phyloP scores from a whole-genome alignment of 2,329 filamentous ascomycete species.

The Cladosporium halotolerans region DNA sequence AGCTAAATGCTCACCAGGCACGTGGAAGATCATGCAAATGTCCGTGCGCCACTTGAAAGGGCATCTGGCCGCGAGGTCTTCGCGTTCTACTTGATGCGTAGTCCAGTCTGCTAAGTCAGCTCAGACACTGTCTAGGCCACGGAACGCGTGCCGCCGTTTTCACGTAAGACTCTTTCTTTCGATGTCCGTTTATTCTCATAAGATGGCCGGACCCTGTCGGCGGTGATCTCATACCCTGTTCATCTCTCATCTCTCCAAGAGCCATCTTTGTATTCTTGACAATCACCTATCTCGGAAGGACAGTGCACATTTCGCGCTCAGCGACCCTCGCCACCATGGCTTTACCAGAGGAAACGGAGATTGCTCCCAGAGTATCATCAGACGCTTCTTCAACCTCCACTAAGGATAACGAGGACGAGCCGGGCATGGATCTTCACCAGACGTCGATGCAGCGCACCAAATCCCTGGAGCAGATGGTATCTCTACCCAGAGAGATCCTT shows the following conservation, averaged over 20 bases:
- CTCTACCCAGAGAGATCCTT: slow-evolving; percentile 26
- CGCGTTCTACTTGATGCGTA: neutral
- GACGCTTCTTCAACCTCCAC: neutral
- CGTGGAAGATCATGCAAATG: neutral
- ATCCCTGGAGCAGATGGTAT: slow-evolving; percentile 23
- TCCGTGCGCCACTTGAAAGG: neutral
- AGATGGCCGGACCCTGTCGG: neutral
- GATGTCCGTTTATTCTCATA: neutral
- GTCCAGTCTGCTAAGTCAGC: neutral
- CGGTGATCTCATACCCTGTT: neutral
- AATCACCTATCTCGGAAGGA: neutral
- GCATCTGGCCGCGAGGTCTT: neutral
- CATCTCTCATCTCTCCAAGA: neutral
- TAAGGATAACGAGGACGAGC: neutral
- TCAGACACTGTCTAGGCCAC: neutral
- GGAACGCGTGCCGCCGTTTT: too few species aligned
- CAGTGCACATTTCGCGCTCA: neutral
- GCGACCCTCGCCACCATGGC: neutral
- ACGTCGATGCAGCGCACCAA: slow-evolving; percentile 12
- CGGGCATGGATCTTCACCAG: neutral
- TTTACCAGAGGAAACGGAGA: neutral
- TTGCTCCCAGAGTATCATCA: neutral
- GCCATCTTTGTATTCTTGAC: neutral
- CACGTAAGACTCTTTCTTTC: neutral
- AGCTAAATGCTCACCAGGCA: neutral